Percentiles rank a stretch among this genome's conserved stretches.
These are phyloP conservation scores for Sutorius australiensis DNA, from an alignment of 768 basidiomycete genomes.

Conservation along the genomic window DNA sequence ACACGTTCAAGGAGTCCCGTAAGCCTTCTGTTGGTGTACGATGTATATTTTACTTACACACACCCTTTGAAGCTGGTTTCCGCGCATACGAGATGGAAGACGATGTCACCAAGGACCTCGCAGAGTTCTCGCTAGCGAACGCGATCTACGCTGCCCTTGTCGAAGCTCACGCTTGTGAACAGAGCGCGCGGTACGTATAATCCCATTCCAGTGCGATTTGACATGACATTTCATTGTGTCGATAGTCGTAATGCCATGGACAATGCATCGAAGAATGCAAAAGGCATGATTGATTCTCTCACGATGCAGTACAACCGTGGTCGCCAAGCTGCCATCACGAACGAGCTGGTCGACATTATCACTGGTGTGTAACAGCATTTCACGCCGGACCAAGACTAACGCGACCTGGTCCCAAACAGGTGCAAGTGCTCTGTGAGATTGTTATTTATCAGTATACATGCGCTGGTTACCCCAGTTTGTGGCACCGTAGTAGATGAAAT, in stretches of 20 bases:
- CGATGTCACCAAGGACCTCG: slow-evolving; percentile 87
- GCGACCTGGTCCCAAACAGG: slow-evolving; percentile 25
- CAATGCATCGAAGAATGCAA: slow-evolving; percentile 98
- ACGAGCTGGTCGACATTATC: slow-evolving; percentile 90
- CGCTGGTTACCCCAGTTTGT: slow-evolving; percentile 10
- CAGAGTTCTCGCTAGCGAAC: slow-evolving; percentile 95
- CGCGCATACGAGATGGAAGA: slow-evolving; percentile 97
- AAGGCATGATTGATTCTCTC: slow-evolving; percentile 83
- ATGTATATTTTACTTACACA: slow-evolving; percentile 1
- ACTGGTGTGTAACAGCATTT: slow-evolving; percentile 54
- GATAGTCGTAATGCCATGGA: slow-evolving; percentile 95
- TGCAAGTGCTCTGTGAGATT: slow-evolving; percentile 45
- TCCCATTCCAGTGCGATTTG: too few species aligned
- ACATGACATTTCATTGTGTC: background rate
- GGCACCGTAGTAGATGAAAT: slow-evolving; percentile 21
- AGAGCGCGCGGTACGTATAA: slow-evolving; percentile 70
- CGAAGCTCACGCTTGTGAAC: slow-evolving; percentile 95
- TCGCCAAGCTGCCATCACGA: slow-evolving; percentile 96
- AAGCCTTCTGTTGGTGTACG: slow-evolving; percentile 29
- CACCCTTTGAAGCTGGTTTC: slow-evolving; percentile 64
- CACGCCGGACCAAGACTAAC: background rate
- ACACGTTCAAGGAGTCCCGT: slow-evolving; percentile 79
- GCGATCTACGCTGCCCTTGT: slow-evolving; percentile 92
- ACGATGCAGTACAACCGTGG: slow-evolving; percentile 98
- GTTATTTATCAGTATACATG: slow-evolving; percentile 12